Percentiles rank a stretch among this genome's conserved stretches.
These are phyloP conservation scores for Salvia miltiorrhiza DNA, from an alignment of 257 asterid genomes.

Conservation along the genomic window DNA sequence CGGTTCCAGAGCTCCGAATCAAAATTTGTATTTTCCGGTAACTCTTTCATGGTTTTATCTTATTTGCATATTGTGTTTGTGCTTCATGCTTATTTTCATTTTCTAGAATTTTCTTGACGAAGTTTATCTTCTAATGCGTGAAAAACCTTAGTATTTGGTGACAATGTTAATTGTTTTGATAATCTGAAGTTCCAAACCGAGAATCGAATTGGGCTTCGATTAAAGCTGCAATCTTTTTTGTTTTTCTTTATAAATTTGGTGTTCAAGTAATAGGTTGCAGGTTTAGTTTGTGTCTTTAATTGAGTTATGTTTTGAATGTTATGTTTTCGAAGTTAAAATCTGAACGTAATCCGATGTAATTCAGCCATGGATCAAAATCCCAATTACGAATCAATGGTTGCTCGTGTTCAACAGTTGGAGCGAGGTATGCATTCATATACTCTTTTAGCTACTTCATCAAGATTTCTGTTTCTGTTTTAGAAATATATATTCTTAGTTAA, in stretches of 20 bases:
- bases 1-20: constrained; percentile 22
- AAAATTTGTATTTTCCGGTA: constrained; percentile 24
- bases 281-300: neutral
- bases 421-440: constrained; percentile 51
- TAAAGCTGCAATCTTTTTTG: neutral
- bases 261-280: constrained; percentile 3
- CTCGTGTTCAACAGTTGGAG: constrained; percentile 77
- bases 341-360: constrained; percentile 1
- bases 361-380: constrained; percentile 64
- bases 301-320: neutral
- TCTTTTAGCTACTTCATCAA: neutral
- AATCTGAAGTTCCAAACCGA: neutral
- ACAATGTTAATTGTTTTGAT: neutral
- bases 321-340: neutral
- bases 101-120: neutral
- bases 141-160: neutral
- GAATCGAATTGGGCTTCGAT: neutral
- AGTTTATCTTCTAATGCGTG: constrained; percentile 4
- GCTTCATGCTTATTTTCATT: neutral
- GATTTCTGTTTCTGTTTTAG: neutral
- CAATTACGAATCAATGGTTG: constrained; percentile 42
- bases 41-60: neutral
- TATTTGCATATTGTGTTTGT: neutral
- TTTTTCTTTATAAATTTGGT: neutral
- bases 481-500: neutral